Evolutionary conservation across 192 early-diverging fungal species (phyloP), one percentile per base, ranked within the genome.

Genomic region (Gryganskiella cystojenkinii): DNA sequence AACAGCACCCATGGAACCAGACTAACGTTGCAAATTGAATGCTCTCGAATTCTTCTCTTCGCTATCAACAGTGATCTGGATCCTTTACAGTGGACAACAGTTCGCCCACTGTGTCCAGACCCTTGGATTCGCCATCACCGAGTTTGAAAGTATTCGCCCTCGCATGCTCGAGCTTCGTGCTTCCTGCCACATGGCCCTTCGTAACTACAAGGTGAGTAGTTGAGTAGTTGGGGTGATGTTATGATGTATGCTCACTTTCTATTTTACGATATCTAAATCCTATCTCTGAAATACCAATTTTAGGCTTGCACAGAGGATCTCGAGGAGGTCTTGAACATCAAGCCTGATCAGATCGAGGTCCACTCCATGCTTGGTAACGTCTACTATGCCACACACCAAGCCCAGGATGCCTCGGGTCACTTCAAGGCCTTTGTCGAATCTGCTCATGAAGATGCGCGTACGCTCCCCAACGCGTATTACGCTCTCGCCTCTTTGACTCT

Each of bases 31-130:
- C 55, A 57, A 37, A 2, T 35, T 20, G 20, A 35, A 10, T 57
- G 15, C 33, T 28, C n/a, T 9, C 34, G 30, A 9, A 8, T 11
- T 14, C 31, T 55, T 13, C 24, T 31, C 31, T 55, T 20, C 22
- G 14, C 24, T 37, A 28, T 22, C 13, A 27, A 61, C 76, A 67
- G 82, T 83, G 11, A 83, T 83, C 56, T 87, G 86, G 88, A 85
- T 89, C 54, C 62, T 89, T 20, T 85, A 81, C 49, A 81, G 83
- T 37, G 88, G 88, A 45, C 85, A 85, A 62, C 88, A 89, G 71
- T 89, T 57, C 50, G 65, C 72, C 33, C 86, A 87, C 64, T 89
- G 88, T 56, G 72, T 84, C 51, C 82, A 84, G 44, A 89, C 88
- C 46, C 70, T 89, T 40, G 70, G 66, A 33, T 76, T 89, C 42